Evolutionary conservation across 176 grass and related monocot species (phyloP), one percentile per base, ranked within the genome.

Genomic region (Aegilops bicornis): DNA sequence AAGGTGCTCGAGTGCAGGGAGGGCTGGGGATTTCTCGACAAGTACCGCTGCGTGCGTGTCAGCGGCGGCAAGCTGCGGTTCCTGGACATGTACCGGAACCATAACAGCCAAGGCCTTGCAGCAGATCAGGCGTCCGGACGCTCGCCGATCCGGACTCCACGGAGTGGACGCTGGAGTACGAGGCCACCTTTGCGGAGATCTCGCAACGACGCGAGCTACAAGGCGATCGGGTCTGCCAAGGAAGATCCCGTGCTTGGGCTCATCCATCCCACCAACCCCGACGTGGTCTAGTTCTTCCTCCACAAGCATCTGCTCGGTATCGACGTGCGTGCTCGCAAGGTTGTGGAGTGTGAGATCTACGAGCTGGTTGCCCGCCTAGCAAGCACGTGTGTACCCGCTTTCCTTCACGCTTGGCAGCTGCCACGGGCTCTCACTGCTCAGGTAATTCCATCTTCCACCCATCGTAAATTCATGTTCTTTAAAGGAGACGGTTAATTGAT

Each of bases 161-260:
- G 40, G 40, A 74, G 71, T 74, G 71, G 71, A 74, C 71, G n/a
- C 71, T 74, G 12, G 71, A 74, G 71, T 74, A 17, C 71, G 71
- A 74, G 71, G 70, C 70, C 39, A 45, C 70, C 70, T 73, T 73
- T 25, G 39, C 10, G 37, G 70, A 73, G 39, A 73, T 73, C 37
- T 73, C n/a, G 22, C n/a, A 8, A 73, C 70, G 70, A 73, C 12
- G 10, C 2, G 2, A 73, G 70, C 70, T 73, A 73, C 39, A 73
- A 73, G n/a, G 71, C 71, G 0, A 47, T n/a, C 71, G 47, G 40
- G 37, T 4, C 40, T 74, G 71, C 71, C 71, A 15, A 47, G 13
- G 40, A 47, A 74, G 71, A n/a, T 45, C 70, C 70, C 70, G 70
- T 73, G 37, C 70, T 73, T 15, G 70, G 36, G 70, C 70, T 73